These are phyloP conservation scores for Micractinium conductrix DNA, from an alignment of 139 green algal species.

Conservation along the genomic window DNA sequence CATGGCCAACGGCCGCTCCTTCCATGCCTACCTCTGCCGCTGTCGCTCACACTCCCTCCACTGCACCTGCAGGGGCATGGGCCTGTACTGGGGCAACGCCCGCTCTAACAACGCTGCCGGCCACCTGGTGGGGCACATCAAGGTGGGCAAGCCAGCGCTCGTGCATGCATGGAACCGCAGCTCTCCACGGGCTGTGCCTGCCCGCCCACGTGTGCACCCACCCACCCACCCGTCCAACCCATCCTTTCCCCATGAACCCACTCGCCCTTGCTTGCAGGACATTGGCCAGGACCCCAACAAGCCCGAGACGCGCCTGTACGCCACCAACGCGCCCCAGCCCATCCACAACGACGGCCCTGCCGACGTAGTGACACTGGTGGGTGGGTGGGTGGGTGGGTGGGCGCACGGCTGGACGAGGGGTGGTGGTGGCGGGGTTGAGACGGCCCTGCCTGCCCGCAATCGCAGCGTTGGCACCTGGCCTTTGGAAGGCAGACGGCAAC, in stretches of 20 bases:
- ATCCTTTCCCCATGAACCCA: background rate
- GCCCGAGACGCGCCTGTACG: slow-evolving; percentile 71
- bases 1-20: no score
- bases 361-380: no score
- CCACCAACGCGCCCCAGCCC: slow-evolving; percentile 65
- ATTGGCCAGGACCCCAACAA: slow-evolving; percentile 64
- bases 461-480: no score
- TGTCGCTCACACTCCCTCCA: no score
- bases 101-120: slow-evolving; percentile 65
- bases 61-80: slow-evolving; percentile 62
- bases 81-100: slow-evolving; percentile 59
- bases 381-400: no score
- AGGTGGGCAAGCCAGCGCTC: slow-evolving; percentile 31
- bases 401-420: no score
- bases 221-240: background rate
- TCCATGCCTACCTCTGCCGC: no score
- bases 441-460: no score
- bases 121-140: slow-evolving; percentile 67
- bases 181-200: background rate
- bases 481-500: no score
- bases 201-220: background rate
- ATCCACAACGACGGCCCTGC: slow-evolving; percentile 73
- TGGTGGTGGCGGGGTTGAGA: no score
- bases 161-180: no score
- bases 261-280: slow-evolving; percentile 48